phyloP scores from a whole-genome alignment of 2,329 filamentous ascomycete species.

The Botrytis byssoidea region DNA sequence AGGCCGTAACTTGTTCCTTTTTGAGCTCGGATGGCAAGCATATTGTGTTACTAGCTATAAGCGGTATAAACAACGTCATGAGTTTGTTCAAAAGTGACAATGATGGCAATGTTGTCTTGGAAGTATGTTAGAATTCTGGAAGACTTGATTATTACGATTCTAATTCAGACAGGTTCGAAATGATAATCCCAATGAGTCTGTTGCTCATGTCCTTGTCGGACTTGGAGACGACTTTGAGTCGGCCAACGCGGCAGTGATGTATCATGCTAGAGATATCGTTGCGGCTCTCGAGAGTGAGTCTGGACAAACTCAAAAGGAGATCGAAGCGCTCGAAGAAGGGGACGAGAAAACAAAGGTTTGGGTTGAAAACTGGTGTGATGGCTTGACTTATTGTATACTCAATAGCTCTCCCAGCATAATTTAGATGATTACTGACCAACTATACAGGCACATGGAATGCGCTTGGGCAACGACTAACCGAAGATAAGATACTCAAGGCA shows the following conservation, averaged over 20 bases:
- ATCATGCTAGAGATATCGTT: constrained; percentile 73
- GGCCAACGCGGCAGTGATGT: constrained; percentile 78
- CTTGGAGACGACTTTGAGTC: constrained; percentile 71
- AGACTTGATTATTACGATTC: neutral
- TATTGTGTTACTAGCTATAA: constrained; percentile 75
- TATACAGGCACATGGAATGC: constrained; percentile 81
- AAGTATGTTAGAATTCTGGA: constrained; percentile 45
- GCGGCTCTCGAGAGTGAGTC: constrained; percentile 45
- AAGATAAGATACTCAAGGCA: constrained; percentile 74
- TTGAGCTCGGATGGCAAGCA: constrained; percentile 68
- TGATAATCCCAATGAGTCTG: constrained; percentile 58
- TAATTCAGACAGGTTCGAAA: constrained; percentile 54
- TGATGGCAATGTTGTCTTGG: constrained; percentile 65
- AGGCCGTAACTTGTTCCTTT: constrained; percentile 77
- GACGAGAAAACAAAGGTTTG: constrained; percentile 54
- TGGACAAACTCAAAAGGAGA: constrained; percentile 47
- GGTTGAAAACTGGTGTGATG: constrained; percentile 88
- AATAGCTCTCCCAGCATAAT: neutral
- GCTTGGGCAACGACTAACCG: constrained; percentile 77
- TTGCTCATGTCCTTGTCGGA: constrained; percentile 65
- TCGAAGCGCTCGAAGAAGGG: constrained; percentile 47
- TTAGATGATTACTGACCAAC: neutral
- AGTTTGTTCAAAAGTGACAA: constrained; percentile 66
- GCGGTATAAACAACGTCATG: constrained; percentile 68
- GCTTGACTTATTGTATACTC: constrained; percentile 73